These are phyloP conservation scores for Fusarium musae DNA, from an alignment of 2,329 filamentous ascomycete species.

Conservation along the genomic window DNA sequence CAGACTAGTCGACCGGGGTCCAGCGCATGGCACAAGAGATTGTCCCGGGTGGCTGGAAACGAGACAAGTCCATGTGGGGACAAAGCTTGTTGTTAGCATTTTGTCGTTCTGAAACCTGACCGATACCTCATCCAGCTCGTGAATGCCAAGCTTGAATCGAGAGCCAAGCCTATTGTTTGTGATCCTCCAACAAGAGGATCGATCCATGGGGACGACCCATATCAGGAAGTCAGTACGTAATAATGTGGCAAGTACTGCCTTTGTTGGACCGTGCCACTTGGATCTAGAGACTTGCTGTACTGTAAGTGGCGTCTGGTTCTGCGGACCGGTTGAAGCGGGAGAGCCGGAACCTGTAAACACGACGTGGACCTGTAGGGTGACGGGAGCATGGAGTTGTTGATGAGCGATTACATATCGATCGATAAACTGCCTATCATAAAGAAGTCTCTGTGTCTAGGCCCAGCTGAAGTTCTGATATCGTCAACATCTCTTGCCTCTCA, in stretches of 20 bases:
- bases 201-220: not conserved
- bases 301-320: not conserved
- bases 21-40: constrained; percentile 1
- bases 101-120: not conserved
- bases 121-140: not conserved
- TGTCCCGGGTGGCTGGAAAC: constrained; percentile 22
- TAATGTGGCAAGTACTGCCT: constrained; percentile 1
- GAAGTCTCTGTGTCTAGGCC: fast-evolving
- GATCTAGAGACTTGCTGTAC: not conserved
- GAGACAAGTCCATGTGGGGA: constrained; percentile 8
- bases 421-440: too few species aligned
- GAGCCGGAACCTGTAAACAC: not conserved
- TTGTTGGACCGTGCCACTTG: not conserved
- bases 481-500: not conserved
- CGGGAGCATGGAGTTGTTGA: not conserved
- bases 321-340: not conserved
- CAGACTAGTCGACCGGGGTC: not conserved
- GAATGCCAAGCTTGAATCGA: not conserved
- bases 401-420: not conserved
- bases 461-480: not conserved
- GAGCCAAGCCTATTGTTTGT: not conserved
- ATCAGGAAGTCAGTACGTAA: not conserved
- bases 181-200: not conserved
- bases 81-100: not conserved
- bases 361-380: not conserved